Percentiles rank a stretch among this genome's conserved stretches.
phyloP scores from a whole-genome alignment of 148 eudicot species.

The Nepenthes gracilis region DNA sequence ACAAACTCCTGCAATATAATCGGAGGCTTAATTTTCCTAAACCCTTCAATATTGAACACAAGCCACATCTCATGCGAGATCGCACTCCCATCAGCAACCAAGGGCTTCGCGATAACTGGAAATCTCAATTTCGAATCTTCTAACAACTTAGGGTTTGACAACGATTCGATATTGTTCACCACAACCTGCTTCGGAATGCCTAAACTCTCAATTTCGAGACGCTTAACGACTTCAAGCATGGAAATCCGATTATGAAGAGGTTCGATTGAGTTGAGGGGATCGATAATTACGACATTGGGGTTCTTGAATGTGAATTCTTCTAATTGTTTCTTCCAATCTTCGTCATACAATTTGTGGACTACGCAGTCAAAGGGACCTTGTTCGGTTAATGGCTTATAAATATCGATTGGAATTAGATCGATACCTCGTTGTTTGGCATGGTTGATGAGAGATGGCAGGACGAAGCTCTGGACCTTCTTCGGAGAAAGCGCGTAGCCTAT shows the following conservation, averaged over 20 bases:
- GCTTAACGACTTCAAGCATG: slow-evolving; percentile 46
- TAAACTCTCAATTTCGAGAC: slow-evolving; percentile 13
- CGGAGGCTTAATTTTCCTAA: slow-evolving; percentile 32
- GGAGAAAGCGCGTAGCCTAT: slow-evolving; percentile 51
- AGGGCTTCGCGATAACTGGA: slow-evolving; percentile 58
- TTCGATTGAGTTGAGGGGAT: slow-evolving; percentile 29
- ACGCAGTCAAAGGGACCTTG: slow-evolving; percentile 55
- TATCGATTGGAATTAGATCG: slow-evolving; percentile 34
- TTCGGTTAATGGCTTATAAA: slow-evolving; percentile 24
- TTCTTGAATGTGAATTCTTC: slow-evolving; percentile 10
- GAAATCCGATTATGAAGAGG: slow-evolving; percentile 40
- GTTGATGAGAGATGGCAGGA: slow-evolving; percentile 31
- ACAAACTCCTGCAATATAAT: slow-evolving; percentile 52
- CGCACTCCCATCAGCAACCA: slow-evolving; percentile 34
- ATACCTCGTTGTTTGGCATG: slow-evolving; percentile 31
- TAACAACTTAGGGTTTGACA: not conserved
- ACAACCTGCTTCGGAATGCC: slow-evolving; percentile 35
- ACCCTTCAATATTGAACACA: slow-evolving; percentile 27
- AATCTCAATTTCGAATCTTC: slow-evolving; percentile 6
- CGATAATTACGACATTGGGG: slow-evolving; percentile 34
- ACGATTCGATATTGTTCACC: slow-evolving; percentile 7
- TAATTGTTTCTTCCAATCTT: slow-evolving; percentile 44
- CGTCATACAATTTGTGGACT: slow-evolving; percentile 41
- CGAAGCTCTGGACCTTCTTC: slow-evolving; percentile 27
- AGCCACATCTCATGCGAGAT: slow-evolving; percentile 46